Conservation (phyloP, 495 filamentous ascomycete genomes). For the Penicillium daleae region DNA sequence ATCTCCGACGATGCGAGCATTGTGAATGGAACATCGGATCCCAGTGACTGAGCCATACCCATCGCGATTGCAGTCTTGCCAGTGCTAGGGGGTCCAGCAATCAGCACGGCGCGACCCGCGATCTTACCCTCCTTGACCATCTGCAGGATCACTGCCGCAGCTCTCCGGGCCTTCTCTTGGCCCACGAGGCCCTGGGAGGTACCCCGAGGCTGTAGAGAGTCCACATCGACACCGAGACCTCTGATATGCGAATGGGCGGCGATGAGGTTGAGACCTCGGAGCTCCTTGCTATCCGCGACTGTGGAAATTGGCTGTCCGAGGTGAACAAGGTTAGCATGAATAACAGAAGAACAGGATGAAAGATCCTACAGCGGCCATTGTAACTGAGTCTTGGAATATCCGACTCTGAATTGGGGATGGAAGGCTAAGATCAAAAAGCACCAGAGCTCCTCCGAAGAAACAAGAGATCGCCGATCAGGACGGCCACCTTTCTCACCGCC, state of each 20-base stretch:
- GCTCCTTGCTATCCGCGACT: conserved; percentile 90
- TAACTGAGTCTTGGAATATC: conserved; percentile 11
- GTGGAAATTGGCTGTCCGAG: conserved; percentile 78
- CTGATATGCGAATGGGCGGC: conserved; percentile 98
- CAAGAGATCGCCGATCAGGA: conserved; percentile 20
- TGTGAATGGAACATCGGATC: conserved; percentile 92
- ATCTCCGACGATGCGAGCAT: conserved; percentile 95
- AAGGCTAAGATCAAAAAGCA: conserved; percentile 10
- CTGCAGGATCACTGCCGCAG: conserved; percentile 90
- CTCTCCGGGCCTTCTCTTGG: conserved; percentile 94
- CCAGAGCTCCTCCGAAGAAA: conserved; percentile 21
- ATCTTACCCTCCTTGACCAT: conserved; percentile 99
- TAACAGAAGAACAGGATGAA: background rate
- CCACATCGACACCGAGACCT: conserved; percentile 89
- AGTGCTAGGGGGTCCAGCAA: conserved; percentile 95
- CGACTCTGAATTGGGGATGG: conserved; percentile 7
- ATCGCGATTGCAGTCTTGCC: conserved; percentile 99
- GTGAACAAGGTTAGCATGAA: conserved; percentile 15
- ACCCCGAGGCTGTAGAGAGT: conserved; percentile 82
- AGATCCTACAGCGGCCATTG: conserved; percentile 47
- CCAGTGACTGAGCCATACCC: conserved; percentile 96
- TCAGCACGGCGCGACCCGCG: conserved; percentile 91
- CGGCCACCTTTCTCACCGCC: conserved; percentile 16
- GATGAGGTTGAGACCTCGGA: conserved; percentile 92
- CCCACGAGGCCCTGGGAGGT: conserved; percentile 97